These are phyloP conservation scores for Scedosporium dehoogii DNA, from an alignment of 2,329 filamentous ascomycete species.

Conservation along the genomic window DNA sequence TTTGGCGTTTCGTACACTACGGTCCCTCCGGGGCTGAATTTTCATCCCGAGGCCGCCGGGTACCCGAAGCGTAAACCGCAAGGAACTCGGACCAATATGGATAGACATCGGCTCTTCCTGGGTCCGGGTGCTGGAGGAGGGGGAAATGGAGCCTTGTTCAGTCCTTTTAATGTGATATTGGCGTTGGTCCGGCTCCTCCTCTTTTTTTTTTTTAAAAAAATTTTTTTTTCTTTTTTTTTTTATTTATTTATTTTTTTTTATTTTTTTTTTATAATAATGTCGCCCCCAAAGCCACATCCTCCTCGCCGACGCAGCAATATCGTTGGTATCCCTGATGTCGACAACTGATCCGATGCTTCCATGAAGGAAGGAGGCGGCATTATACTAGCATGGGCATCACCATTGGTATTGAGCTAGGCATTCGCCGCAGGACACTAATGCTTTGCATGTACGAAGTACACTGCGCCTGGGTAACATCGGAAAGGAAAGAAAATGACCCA, in stretches of 20 bases:
- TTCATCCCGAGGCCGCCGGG: neutral
- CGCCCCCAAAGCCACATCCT: neutral
- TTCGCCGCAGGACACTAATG: too few species aligned
- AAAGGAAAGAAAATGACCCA: neutral
- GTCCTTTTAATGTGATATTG: neutral
- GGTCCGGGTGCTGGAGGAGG: too few species aligned
- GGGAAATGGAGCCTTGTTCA: too few species aligned
- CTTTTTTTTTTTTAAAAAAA: neutral
- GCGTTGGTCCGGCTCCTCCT: neutral
- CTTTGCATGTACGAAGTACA: neutral
- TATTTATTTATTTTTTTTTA: neutral
- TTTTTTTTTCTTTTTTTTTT: neutral
- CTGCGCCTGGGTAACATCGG: neutral
- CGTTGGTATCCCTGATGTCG: too few species aligned
- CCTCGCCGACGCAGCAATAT: too few species aligned
- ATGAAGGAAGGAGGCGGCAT: too few species aligned
- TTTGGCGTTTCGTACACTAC: too few species aligned
- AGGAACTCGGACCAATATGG: neutral
- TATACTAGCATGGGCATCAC: too few species aligned
- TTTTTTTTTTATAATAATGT: neutral
- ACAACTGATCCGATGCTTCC: too few species aligned
- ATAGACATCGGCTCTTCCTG: too few species aligned
- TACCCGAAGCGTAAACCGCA: neutral
- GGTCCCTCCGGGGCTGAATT: neutral
- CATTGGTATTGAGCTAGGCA: too few species aligned